phyloP scores from a whole-genome alignment of 2,329 filamentous ascomycete species.

The Aspergillus brasiliensis region DNA sequence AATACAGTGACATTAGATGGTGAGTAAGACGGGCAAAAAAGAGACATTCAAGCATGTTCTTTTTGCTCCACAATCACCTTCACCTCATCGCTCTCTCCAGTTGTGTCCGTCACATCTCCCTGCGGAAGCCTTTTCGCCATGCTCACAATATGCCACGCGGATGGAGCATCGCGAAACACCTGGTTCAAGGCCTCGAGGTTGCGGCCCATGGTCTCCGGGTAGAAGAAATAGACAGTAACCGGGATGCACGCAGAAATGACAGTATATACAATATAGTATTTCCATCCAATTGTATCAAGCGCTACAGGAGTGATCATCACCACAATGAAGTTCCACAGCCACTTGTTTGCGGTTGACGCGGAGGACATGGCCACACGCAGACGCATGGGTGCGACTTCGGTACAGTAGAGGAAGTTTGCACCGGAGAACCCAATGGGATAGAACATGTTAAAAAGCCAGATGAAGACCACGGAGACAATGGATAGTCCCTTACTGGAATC shows the following conservation, averaged over 20 bases:
- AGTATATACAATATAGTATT: conserved; percentile 57
- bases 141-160: conserved; percentile 25
- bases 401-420: conserved; percentile 55
- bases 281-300: conserved; percentile 55
- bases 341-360: conserved; percentile 64
- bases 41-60: no score
- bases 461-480: conserved; percentile 22
- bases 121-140: conserved; percentile 25
- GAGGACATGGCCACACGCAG: conserved; percentile 59
- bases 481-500: conserved; percentile 14
- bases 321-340: conserved; percentile 63
- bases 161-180: conserved; percentile 50
- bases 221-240: conserved; percentile 57
- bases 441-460: conserved; percentile 67
- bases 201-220: conserved; percentile 60
- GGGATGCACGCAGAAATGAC: conserved; percentile 49
- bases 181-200: conserved; percentile 68
- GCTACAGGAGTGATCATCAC: conserved; percentile 66
- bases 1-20: no score
- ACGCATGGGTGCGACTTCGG: conserved; percentile 53
- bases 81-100: no score
- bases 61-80: no score
- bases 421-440: conserved; percentile 65
- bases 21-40: no score
- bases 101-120: conserved; percentile 7